These are phyloP conservation scores for Pelargonium citronellum DNA, from an alignment of 441 rosid genomes.

Conservation along the genomic window DNA sequence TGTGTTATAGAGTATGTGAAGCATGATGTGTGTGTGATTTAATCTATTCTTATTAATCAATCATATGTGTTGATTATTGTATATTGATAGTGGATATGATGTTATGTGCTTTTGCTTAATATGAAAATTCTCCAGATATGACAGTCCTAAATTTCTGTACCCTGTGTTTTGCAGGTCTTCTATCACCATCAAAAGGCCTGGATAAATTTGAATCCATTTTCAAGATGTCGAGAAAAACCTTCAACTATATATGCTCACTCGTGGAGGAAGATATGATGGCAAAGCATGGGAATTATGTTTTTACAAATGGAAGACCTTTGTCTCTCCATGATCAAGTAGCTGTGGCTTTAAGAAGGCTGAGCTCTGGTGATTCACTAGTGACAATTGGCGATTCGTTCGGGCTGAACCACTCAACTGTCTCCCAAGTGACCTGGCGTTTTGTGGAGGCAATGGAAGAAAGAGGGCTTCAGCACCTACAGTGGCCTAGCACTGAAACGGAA, in stretches of 20 bases:
- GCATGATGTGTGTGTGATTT: neutral
- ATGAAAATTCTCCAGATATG: neutral
- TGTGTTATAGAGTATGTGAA: neutral
- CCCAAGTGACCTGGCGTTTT: conserved; percentile 88
- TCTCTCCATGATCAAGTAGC: conserved; percentile 73
- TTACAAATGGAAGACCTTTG: conserved; percentile 50
- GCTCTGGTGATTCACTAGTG: conserved; percentile 78
- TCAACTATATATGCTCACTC: conserved; percentile 53
- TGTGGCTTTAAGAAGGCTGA: conserved; percentile 76
- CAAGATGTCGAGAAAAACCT: conserved; percentile 47
- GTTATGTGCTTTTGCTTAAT: no score
- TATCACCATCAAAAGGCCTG: conserved; percentile 33
- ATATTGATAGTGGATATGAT: no score
- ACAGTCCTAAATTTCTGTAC: neutral
- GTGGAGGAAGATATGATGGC: conserved; percentile 47
- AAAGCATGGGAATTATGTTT: conserved; percentile 47
- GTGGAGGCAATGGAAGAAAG: conserved; percentile 88
- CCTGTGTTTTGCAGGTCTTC: conserved; percentile 31
- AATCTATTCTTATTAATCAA: no score
- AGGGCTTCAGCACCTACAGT: conserved; percentile 60
- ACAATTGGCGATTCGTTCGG: conserved; percentile 69
- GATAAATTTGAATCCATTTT: conserved; percentile 40
- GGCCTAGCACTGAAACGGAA: conserved; percentile 60
- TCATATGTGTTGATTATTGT: no score
- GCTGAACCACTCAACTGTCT: conserved; percentile 77